Base-by-base conservation (phyloP, 345 rosid genomes). In the Eucalyptus microcorys region DNA sequence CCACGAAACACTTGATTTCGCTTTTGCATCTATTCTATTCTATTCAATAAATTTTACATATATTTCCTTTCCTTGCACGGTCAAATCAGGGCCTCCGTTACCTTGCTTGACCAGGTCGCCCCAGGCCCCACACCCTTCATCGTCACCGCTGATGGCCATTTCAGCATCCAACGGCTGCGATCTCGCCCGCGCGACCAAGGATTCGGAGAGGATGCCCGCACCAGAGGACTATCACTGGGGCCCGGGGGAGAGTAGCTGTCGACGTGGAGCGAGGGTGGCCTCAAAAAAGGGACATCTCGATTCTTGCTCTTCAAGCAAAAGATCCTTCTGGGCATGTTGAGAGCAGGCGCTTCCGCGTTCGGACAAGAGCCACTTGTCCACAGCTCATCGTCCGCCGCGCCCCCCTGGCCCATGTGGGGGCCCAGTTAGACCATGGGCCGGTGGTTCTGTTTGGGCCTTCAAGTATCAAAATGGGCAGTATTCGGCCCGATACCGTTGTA, bases 241-340 rank as follows among this genome's bases (percentile, higher is more conserved):
- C n/a, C n/a, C n/a, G n/a, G 71, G n/a, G 76, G 15, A 30, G 68
- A 9, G 76, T 1, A 22, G 49, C 52, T 10, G 52, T n/a, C 32
- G 47, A 71, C 88, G 88, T 87, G 88, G 88, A 87, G 61, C 40
- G 10, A 87, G 50, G 85, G 40, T 42, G 85, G 61, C 88, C 85
- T n/a, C 85, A n/a, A 49, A 71, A 27, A 8, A 12, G 26, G 64
- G 12, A 49, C 32, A 13, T 42, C 22, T 27, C 50, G 85, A 45
- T 87, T 71, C 88, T 87, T 87, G 85, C 32, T 68, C 84, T 27
- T 47, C 88, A 87, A 71, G 88, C 88, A n/a, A 87, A 68, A 59
- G 79, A 64, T 68, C 85, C 37, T 81, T 64, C 37, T n/a, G 76
- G 21, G 76, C 0, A 14, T n/a, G 76, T 64, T 1, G 13, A 5